These are phyloP conservation scores for Aspergillus glaucus DNA, from an alignment of 2,329 filamentous ascomycete genomes.

Conservation along the genomic window DNA sequence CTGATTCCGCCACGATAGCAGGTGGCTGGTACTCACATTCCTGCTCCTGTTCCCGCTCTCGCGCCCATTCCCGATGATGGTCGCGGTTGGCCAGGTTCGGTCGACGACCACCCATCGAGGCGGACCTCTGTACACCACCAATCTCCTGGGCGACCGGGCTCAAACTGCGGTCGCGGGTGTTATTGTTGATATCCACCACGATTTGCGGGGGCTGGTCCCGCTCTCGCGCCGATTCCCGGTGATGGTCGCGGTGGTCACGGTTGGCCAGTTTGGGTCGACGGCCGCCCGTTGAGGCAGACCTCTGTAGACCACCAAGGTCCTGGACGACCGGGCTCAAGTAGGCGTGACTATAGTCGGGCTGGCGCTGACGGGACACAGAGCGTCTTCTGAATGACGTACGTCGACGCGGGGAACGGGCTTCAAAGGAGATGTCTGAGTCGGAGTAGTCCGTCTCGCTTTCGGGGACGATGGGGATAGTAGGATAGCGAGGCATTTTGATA, in stretches of 20 bases:
- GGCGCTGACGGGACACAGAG: constrained; percentile 28
- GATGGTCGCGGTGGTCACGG: constrained; percentile 9
- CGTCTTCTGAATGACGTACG: constrained; percentile 20
- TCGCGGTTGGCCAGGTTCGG: constrained; percentile 12
- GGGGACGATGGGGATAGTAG: constrained; percentile 9
- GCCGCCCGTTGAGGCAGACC: constrained; percentile 31
- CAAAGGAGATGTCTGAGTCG: constrained; percentile 30
- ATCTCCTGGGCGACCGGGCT: constrained; percentile 18
- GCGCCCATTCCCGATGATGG: background rate
- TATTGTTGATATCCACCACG: constrained; percentile 32
- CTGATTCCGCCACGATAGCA: too few relatives aligned
- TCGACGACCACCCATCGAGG: constrained; percentile 30
- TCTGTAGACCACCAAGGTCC: constrained; percentile 19
- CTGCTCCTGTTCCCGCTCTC: background rate
- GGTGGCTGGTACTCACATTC: too few relatives aligned
- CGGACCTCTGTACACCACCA: constrained; percentile 25
- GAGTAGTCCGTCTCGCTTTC: constrained; percentile 28
- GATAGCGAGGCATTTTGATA: background rate
- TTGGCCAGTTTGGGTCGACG: constrained; percentile 18
- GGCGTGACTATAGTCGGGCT: constrained; percentile 17
- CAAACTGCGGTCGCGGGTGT: constrained; percentile 20
- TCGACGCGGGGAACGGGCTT: constrained; percentile 13
- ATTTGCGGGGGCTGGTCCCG: constrained; percentile 17
- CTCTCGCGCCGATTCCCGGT: background rate
- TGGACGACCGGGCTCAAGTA: constrained; percentile 22